These are phyloP conservation scores for Begonia masoniana DNA, from an alignment of 306 rosid species.

Conservation along the genomic window DNA sequence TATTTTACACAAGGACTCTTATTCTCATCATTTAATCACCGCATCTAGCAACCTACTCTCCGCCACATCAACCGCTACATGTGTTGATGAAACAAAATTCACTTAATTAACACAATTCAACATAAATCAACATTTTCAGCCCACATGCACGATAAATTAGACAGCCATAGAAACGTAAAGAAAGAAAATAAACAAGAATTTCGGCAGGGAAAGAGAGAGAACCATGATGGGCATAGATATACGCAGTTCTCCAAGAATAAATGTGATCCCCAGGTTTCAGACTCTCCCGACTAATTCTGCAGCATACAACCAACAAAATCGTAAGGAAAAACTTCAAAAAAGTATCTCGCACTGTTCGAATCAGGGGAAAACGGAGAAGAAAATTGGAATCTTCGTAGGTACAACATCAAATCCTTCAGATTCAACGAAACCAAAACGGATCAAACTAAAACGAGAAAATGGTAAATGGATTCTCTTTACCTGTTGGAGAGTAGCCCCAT, in stretches of 20 bases:
- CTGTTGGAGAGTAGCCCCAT: slow-evolving; percentile 82
- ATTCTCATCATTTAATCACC: too few species aligned
- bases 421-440: background rate
- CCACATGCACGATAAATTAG: background rate
- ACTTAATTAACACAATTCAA: background rate
- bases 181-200: background rate
- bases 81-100: background rate
- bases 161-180: too few species aligned
- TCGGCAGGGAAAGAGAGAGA: slow-evolving; percentile 1
- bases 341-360: background rate
- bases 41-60: too few species aligned
- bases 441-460: background rate
- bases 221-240: slow-evolving; percentile 95
- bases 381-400: background rate
- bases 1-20: too few species aligned
- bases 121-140: too few species aligned
- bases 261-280: slow-evolving; percentile 87
- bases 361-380: background rate
- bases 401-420: too few species aligned
- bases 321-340: background rate
- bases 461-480: slow-evolving; percentile 14
- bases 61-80: background rate
- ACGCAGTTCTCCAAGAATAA: slow-evolving; percentile 83
- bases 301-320: slow-evolving; percentile 6
- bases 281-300: slow-evolving; percentile 43